Conservation (phyloP, 306 rosid species). For the Lotus japonicus region DNA sequence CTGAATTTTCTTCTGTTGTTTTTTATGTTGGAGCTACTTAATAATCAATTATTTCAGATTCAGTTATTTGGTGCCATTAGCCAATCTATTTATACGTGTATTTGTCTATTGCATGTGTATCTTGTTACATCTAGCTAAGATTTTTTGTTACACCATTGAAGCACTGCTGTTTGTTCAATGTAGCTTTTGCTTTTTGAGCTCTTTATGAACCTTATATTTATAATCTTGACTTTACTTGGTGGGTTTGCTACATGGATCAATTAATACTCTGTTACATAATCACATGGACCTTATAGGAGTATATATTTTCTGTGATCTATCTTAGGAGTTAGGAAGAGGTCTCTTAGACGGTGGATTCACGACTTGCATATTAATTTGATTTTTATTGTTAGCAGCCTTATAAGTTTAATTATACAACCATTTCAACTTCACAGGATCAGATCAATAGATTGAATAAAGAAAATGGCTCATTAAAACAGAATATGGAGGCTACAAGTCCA, state of each 20-base stretch:
- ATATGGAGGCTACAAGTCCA: slow-evolving; percentile 52
- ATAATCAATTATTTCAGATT: background rate
- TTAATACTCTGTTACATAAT: background rate
- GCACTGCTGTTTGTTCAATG: slow-evolving; percentile 2
- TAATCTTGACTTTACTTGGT: background rate
- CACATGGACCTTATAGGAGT: too few relatives aligned
- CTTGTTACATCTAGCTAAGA: background rate
- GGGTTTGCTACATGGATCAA: background rate
- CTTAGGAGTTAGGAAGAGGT: background rate
- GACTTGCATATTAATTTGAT: background rate
- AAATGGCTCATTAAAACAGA: slow-evolving; percentile 75
- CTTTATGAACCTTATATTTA: background rate
- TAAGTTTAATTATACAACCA: slow-evolving; percentile 10
- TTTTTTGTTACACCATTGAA: background rate
- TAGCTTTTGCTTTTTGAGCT: background rate
- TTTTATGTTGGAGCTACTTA: slow-evolving; percentile 10
- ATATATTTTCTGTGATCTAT: background rate
- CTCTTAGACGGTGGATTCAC: background rate
- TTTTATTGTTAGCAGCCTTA: background rate
- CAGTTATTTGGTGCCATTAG: background rate
- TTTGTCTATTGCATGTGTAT: background rate
- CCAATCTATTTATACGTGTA: background rate
- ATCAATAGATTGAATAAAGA: slow-evolving; percentile 67
- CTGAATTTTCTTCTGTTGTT: slow-evolving; percentile 1
- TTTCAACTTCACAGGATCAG: slow-evolving; percentile 55